A percentile compares a stretch with the other conserved stretches of the same genome.
These are phyloP conservation scores for Cladophialophora exuberans DNA, from an alignment of 2,329 filamentous ascomycete genomes.

Conservation along the genomic window DNA sequence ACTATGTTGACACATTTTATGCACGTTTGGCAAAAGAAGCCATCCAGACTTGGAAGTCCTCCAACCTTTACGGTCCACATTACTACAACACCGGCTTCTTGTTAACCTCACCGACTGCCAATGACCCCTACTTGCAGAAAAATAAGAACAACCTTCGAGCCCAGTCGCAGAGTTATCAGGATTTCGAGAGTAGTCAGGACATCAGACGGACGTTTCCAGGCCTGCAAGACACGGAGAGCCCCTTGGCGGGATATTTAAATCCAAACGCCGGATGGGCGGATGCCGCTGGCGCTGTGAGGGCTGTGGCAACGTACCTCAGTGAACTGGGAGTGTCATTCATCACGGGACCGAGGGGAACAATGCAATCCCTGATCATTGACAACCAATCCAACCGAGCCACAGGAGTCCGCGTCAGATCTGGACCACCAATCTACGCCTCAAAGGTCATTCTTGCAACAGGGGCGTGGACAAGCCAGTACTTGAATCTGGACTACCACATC, in stretches of 20 bases:
- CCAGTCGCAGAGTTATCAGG: neutral
- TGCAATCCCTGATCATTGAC: conserved; percentile 33
- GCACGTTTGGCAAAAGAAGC: conserved; percentile 38
- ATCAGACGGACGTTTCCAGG: conserved; percentile 41
- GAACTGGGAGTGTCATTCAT: conserved; percentile 22
- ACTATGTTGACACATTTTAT: conserved; percentile 39
- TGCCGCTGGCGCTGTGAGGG: conserved; percentile 39
- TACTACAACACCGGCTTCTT: conserved; percentile 27
- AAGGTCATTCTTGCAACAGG: conserved; percentile 81
- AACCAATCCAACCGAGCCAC: conserved; percentile 53
- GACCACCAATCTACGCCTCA: conserved; percentile 62
- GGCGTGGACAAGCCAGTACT: conserved; percentile 79
- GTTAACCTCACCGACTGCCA: conserved; percentile 34
- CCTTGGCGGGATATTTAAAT: conserved; percentile 50
- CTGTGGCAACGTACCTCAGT: conserved; percentile 6
- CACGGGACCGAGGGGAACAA: conserved; percentile 17
- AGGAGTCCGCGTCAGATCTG: conserved; percentile 63
- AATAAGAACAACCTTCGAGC: neutral
- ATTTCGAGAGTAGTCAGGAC: conserved; percentile 28
- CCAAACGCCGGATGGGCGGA: conserved; percentile 50
- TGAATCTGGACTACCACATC: conserved; percentile 75
- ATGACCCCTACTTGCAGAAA: conserved; percentile 33
- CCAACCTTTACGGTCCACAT: conserved; percentile 19
- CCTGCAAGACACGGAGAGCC: conserved; percentile 42
- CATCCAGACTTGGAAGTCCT: conserved; percentile 23